phyloP scores from a whole-genome alignment of 306 rosid species.

The Coriaria nepalensis region DNA sequence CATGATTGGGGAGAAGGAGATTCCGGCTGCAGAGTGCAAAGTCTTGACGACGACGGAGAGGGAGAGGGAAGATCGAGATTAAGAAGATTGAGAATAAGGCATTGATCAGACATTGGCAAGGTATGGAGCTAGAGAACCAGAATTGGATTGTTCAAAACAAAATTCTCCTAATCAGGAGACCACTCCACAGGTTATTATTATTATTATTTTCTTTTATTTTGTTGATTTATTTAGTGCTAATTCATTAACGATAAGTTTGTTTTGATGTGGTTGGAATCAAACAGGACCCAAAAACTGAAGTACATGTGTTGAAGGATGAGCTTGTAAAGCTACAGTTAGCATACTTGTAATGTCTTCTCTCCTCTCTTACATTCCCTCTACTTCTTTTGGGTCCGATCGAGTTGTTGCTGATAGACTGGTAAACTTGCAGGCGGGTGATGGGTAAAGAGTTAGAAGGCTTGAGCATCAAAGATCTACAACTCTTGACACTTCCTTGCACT shows the following conservation, averaged over 20 bases:
- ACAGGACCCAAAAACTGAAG: conserved; percentile 20
- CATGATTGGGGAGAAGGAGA: too few species aligned
- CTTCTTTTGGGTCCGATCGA: neutral
- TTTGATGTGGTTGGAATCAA: neutral
- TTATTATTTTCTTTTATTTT: too few species aligned
- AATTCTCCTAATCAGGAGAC: conserved; percentile 16
- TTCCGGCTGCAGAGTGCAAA: too few species aligned
- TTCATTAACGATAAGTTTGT: too few species aligned
- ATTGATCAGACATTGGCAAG: conserved; percentile 51
- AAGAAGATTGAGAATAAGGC: conserved; percentile 69
- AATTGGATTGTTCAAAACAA: conserved; percentile 18
- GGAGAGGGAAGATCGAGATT: conserved; percentile 67
- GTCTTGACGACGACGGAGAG: too few species aligned
- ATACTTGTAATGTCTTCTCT: conserved; percentile 2
- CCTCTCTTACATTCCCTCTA: neutral
- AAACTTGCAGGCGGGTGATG: conserved; percentile 36
- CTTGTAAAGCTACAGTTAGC: conserved; percentile 26
- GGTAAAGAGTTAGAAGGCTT: conserved; percentile 59
- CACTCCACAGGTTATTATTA: conserved; percentile 6
- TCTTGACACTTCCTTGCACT: conserved; percentile 40
- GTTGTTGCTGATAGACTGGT: neutral
- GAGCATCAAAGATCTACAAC: conserved; percentile 40
- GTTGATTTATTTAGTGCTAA: too few species aligned
- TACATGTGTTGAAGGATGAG: conserved; percentile 25
- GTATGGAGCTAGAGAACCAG: conserved; percentile 22